Conservation (phyloP, 2,329 filamentous ascomycete genomes). For the Aspergillus sp. region DNA sequence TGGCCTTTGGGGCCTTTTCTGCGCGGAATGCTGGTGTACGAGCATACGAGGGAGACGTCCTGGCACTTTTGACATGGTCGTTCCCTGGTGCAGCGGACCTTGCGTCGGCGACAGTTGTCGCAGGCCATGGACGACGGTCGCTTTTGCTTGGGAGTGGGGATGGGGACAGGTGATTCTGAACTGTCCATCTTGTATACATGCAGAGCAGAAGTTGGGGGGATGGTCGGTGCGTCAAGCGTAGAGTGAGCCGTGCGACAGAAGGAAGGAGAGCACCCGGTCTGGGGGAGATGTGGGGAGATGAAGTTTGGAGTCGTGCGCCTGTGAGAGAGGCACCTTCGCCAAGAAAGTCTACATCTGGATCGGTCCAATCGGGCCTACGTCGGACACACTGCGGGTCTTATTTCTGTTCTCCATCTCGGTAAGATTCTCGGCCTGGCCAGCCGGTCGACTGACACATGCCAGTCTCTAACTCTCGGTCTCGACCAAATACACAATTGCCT, state of each 20-base stretch:
- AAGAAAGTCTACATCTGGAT: not conserved
- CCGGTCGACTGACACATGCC: not conserved
- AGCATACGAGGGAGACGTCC: conserved; percentile 1
- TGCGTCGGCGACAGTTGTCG: conserved; percentile 27
- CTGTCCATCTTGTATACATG: not conserved
- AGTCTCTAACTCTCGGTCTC: not conserved
- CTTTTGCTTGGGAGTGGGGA: not conserved
- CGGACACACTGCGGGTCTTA: conserved; percentile 2
- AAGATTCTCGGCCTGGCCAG: not conserved
- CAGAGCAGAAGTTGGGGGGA: no score
- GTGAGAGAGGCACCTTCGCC: no score
- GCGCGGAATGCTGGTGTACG: conserved; percentile 7
- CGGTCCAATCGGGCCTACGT: not conserved
- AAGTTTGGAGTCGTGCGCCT: no score
- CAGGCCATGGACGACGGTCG: conserved; percentile 19
- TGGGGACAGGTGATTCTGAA: not conserved
- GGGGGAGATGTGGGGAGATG: no score
- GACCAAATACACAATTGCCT: conserved; percentile 1
- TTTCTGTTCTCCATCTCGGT: no score
- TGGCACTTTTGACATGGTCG: not conserved
- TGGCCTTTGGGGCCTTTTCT: conserved; percentile 5
- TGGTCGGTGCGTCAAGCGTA: no score
- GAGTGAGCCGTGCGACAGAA: no score
- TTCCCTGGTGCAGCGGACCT: conserved; percentile 25
- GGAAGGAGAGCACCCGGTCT: no score